A percentile compares a stretch with the other conserved stretches of the same genome.
These are phyloP conservation scores for Geotrichum restrictum DNA, from an alignment of 1,139 yeast genomes.

Conservation along the genomic window DNA sequence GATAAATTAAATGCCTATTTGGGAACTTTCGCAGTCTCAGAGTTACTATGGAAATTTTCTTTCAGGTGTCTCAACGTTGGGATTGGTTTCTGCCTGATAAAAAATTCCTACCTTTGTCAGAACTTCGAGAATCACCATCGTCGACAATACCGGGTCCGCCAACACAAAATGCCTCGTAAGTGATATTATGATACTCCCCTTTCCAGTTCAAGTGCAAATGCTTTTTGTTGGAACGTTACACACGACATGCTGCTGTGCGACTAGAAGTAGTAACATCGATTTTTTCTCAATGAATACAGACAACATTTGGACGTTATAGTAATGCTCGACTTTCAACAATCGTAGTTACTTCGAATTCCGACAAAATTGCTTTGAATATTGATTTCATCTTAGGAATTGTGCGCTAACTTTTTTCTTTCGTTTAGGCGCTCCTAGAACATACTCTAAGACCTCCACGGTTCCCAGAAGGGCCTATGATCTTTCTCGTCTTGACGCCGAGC, in stretches of 20 bases:
- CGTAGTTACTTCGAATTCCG: background rate
- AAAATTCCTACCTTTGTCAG: conserved; percentile 16
- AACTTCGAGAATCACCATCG: conserved; percentile 19
- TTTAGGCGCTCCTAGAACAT: conserved; percentile 71
- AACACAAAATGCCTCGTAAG: conserved; percentile 21
- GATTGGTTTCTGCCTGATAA: conserved; percentile 13
- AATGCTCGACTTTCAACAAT: background rate
- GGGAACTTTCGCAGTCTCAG: conserved; percentile 9
- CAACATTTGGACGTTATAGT: background rate
- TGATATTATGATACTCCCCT: conserved; percentile 7
- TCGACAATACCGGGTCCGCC: conserved; percentile 20
- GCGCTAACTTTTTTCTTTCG: conserved; percentile 4
- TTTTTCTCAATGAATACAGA: too few species aligned
- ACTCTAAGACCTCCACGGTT: conserved; percentile 98
- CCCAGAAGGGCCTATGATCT: conserved; percentile 99
- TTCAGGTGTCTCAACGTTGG: conserved; percentile 2
- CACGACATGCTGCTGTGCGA: too few species aligned
- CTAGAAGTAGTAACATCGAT: background rate
- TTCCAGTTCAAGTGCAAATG: background rate
- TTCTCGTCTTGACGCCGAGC: conserved; percentile 98
- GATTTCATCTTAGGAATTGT: too few species aligned
- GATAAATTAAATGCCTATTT: background rate
- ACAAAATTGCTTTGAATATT: background rate
- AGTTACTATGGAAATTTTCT: conserved; percentile 5
- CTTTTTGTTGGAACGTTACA: too few species aligned